A percentile compares a stretch with the other conserved stretches of the same genome.
phyloP scores from a whole-genome alignment of 495 filamentous ascomycete species.

The Neurospora tetraspora region DNA sequence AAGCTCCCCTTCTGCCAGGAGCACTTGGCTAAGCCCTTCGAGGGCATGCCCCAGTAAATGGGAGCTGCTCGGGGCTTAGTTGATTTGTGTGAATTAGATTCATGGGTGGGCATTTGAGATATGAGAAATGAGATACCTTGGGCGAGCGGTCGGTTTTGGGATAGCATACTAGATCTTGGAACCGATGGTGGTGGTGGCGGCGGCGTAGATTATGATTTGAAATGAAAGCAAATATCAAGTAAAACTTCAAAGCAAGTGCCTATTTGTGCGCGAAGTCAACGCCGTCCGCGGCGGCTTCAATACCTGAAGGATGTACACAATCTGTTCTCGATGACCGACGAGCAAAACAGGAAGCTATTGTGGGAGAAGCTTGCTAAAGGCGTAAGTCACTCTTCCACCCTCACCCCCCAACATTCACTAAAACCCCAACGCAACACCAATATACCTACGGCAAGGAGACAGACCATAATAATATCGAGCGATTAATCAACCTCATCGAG shows the following conservation, averaged over 20 bases:
- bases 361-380: slow-evolving; percentile 22
- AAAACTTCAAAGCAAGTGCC: not conserved
- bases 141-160: not conserved
- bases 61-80: not conserved
- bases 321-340: slow-evolving; percentile 22
- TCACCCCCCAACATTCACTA: no score
- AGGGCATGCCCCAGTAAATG: slow-evolving; percentile 50
- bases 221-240: not conserved
- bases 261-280: no score
- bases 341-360: slow-evolving; percentile 14
- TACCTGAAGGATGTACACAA: slow-evolving; percentile 25
- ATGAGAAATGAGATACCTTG: not conserved
- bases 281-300: no score
- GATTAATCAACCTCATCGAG: slow-evolving; percentile 22
- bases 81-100: not conserved
- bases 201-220: not conserved
- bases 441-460: not conserved
- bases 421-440: no score
- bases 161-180: not conserved
- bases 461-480: no score
- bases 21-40: slow-evolving; percentile 47
- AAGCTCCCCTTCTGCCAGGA: slow-evolving; percentile 64
- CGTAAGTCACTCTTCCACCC: slow-evolving; percentile 7
- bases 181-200: not conserved
- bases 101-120: not conserved